phyloP scores from a whole-genome alignment of 345 rosid species.

The Eutrema yunnanense region DNA sequence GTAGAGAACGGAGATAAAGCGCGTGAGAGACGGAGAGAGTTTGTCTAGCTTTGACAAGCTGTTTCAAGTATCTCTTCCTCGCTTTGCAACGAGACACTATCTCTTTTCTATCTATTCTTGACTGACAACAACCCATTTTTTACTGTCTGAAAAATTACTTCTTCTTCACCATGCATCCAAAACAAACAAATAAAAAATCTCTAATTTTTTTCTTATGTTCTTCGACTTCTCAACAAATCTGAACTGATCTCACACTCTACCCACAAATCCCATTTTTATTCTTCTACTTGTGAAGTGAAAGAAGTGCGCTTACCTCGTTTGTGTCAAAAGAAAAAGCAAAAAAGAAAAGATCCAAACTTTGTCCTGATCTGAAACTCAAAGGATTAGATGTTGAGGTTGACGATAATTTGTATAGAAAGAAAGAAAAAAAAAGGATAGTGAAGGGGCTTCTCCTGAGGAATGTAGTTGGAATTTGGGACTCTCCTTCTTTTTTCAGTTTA shows the following conservation, averaged over 20 bases:
- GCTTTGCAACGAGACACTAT: constrained; percentile 86
- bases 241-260: not conserved
- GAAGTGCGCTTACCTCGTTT: constrained; percentile 31
- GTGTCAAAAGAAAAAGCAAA: constrained; percentile 17
- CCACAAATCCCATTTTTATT: not conserved
- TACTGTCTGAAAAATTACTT: not conserved
- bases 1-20: constrained; percentile 85
- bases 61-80: constrained; percentile 82
- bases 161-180: constrained; percentile 24
- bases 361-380: constrained; percentile 33
- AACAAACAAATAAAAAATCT: not conserved
- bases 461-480: constrained; percentile 28
- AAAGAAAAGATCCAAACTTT: constrained; percentile 24
- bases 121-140: constrained; percentile 79
- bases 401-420: not conserved
- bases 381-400: constrained; percentile 12
- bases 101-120: constrained; percentile 74
- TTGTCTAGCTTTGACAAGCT: constrained; percentile 76
- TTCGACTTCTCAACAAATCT: constrained; percentile 6
- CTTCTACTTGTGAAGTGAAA: constrained; percentile 9
- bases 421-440: not conserved
- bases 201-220: not conserved
- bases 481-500: constrained; percentile 7
- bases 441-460: constrained; percentile 19
- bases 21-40: constrained; percentile 75